A percentile compares a stretch with the other conserved stretches of the same genome.
phyloP scores from a whole-genome alignment of 1,284 basidiomycete species.

The Ganoderma sinense region DNA sequence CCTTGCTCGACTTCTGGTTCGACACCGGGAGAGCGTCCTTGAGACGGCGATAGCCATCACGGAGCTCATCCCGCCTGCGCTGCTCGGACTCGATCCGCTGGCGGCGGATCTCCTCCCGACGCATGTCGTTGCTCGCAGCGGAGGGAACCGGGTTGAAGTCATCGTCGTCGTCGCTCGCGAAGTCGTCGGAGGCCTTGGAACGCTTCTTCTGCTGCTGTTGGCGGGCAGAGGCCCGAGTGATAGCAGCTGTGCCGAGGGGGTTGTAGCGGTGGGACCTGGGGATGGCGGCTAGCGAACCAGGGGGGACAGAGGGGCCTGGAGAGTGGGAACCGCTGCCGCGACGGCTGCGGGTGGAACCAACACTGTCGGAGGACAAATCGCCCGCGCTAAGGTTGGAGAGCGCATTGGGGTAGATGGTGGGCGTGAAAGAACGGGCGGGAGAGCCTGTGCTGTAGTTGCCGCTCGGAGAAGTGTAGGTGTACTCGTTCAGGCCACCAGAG shows the following conservation, averaged over 20 bases:
- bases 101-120: conserved; percentile 84
- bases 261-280: conserved; percentile 79
- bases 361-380: conserved; percentile 74
- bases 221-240: conserved; percentile 42
- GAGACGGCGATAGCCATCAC: conserved; percentile 86
- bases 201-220: conserved; percentile 52
- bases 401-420: conserved; percentile 74
- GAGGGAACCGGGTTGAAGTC: conserved; percentile 64
- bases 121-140: conserved; percentile 55
- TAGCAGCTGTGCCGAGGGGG: conserved; percentile 65
- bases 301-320: conserved; percentile 66
- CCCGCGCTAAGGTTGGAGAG: conserved; percentile 73
- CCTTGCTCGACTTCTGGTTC: conserved; percentile 90
- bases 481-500: conserved; percentile 63
- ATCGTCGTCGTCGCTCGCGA: conserved; percentile 63
- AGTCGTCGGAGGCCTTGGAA: conserved; percentile 67
- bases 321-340: conserved; percentile 72
- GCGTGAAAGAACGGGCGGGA: conserved; percentile 72
- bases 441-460: conserved; percentile 57
- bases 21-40: conserved; percentile 85
- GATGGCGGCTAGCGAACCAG: conserved; percentile 61
- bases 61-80: conserved; percentile 85
- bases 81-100: conserved; percentile 90
- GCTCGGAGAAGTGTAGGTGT: conserved; percentile 63
- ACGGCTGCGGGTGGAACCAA: conserved; percentile 68